phyloP scores from a whole-genome alignment of 345 rosid genomes.

The Eucalyptus guilfoylei region DNA sequence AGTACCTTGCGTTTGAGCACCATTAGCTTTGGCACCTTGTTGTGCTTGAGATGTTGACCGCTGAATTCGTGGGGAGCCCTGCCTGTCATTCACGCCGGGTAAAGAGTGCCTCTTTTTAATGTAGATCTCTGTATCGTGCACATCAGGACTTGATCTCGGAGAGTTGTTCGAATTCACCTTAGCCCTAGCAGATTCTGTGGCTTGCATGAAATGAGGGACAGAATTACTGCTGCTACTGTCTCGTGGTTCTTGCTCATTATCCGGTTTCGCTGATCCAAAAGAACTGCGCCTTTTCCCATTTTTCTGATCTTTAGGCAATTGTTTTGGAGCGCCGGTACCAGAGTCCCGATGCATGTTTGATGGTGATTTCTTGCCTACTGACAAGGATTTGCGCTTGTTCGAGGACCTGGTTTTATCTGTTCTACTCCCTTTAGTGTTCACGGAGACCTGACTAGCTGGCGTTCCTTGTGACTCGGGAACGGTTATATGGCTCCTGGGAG shows the following conservation, averaged over 20 bases:
- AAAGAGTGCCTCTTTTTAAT: conserved; percentile 83
- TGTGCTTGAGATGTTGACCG: conserved; percentile 56
- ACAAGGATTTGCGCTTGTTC: conserved; percentile 44
- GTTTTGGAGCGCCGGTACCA: conserved; percentile 30
- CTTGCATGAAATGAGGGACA: conserved; percentile 95
- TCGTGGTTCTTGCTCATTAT: conserved; percentile 58
- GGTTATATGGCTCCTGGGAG: conserved; percentile 49
- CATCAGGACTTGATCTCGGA: conserved; percentile 92
- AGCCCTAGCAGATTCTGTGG: conserved; percentile 86
- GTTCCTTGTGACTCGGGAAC: conserved; percentile 74
- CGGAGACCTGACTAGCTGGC: conserved; percentile 74
- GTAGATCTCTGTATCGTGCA: conserved; percentile 61
- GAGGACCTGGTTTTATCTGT: conserved; percentile 35
- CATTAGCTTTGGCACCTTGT: conserved; percentile 51
- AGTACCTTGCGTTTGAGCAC: conserved; percentile 24
- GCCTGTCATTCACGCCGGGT: conserved; percentile 78
- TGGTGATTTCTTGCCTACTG: conserved; percentile 46
- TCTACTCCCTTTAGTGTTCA: conserved; percentile 35
- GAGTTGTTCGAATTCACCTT: conserved; percentile 71
- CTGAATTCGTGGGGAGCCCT: conserved; percentile 77
- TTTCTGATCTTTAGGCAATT: conserved; percentile 50
- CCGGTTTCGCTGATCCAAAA: conserved; percentile 38
- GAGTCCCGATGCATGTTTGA: conserved; percentile 43
- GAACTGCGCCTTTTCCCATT: conserved; percentile 59
- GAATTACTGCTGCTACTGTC: conserved; percentile 60